phyloP scores from a whole-genome alignment of 2,329 filamentous ascomycete species.

The Daldinia eschscholtzii region DNA sequence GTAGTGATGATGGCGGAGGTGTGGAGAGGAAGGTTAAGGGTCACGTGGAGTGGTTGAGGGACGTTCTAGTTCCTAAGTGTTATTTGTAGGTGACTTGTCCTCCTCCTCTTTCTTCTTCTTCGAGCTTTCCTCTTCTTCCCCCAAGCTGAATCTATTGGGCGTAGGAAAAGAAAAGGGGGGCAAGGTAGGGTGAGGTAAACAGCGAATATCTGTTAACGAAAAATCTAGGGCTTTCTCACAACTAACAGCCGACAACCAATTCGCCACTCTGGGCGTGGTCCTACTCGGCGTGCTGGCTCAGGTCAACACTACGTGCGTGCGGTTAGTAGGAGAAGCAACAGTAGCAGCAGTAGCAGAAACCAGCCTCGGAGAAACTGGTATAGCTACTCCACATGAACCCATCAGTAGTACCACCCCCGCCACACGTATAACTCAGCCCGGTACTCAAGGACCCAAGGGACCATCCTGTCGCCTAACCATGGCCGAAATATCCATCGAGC shows the following conservation, averaged over 20 bases:
- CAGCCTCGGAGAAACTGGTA: background rate
- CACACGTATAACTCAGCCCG: background rate
- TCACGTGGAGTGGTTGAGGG: constrained; percentile 57
- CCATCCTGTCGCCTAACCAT: background rate
- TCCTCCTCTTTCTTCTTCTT: background rate
- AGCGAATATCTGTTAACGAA: background rate
- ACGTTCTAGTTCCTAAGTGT: constrained; percentile 56
- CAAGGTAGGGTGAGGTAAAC: background rate
- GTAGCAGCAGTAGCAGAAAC: background rate
- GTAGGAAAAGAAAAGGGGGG: background rate
- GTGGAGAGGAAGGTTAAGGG: constrained; percentile 31
- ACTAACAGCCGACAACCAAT: constrained; percentile 78
- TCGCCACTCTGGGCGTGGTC: constrained; percentile 77
- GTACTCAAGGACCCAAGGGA: background rate
- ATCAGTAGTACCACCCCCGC: too few relatives aligned
- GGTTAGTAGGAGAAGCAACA: background rate
- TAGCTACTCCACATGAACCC: background rate
- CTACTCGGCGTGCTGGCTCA: constrained; percentile 74
- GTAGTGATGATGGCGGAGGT: constrained; percentile 39
- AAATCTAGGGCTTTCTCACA: constrained; percentile 72
- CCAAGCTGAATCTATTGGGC: background rate
- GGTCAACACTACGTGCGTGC: constrained; percentile 61
- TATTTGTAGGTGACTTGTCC: constrained; percentile 58
- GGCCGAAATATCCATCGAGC: background rate
- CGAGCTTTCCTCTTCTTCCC: background rate